Evolutionary conservation across 768 basidiomycete genomes (phyloP).

Genomic region (Postia placenta): DNA sequence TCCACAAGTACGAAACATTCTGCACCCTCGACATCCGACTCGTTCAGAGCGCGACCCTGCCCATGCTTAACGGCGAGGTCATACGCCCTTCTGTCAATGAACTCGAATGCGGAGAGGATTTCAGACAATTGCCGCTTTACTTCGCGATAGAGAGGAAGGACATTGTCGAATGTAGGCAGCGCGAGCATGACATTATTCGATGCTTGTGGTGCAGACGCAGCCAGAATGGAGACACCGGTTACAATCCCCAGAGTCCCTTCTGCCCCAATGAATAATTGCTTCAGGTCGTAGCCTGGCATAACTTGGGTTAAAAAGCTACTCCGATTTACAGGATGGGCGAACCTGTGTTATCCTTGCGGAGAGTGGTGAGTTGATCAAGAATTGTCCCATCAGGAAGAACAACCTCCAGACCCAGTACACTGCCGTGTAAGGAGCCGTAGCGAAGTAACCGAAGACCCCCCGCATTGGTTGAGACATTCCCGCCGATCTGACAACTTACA

Average conservation of each 20-base stretch:
- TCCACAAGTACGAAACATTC: conserved; percentile 90
- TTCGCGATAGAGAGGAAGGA: conserved; percentile 77
- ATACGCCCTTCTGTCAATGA: conserved; percentile 83
- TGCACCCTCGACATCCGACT: conserved; percentile 70
- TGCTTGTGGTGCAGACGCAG: conserved; percentile 75
- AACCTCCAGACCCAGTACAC: conserved; percentile 91
- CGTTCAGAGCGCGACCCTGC: conserved; percentile 68
- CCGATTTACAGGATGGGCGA: conserved; percentile 13
- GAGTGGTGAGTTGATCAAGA: conserved; percentile 79
- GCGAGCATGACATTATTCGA: conserved; percentile 91
- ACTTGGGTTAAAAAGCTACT: not conserved
- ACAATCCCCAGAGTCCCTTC: conserved; percentile 96
- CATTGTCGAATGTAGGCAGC: conserved; percentile 78
- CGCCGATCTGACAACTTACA: conserved; percentile 90
- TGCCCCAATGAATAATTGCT: conserved; percentile 96
- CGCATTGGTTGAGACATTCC: conserved; percentile 95
- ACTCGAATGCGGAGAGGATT: conserved; percentile 96
- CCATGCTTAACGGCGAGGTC: conserved; percentile 81
- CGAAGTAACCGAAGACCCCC: conserved; percentile 92
- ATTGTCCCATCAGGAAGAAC: conserved; percentile 93
- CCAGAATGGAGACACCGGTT: conserved; percentile 91
- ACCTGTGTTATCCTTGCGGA: conserved; percentile 98
- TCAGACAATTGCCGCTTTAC: conserved; percentile 84
- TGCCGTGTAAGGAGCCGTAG: conserved; percentile 93
- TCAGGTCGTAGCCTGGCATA: conserved; percentile 86